These are phyloP conservation scores for Pichia heedii DNA, from an alignment of 805 yeast genomes.

Conservation along the genomic window DNA sequence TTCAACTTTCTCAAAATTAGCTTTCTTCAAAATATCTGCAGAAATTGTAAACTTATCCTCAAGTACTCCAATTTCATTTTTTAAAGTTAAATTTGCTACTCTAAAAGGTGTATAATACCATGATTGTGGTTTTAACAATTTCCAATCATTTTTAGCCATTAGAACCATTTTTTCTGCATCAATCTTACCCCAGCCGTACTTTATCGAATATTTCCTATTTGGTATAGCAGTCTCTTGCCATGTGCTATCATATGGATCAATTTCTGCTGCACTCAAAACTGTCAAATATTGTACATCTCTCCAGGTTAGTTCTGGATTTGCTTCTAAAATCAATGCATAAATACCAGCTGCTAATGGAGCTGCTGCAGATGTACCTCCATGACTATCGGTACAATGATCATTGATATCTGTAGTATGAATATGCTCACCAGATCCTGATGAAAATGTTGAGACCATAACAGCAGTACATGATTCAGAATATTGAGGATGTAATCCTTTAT, in stretches of 20 bases:
- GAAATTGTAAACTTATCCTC: slow-evolving; percentile 38
- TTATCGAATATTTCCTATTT: slow-evolving; percentile 66
- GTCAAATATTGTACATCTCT: slow-evolving; percentile 86
- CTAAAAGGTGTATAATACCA: slow-evolving; percentile 52
- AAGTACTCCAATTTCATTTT: slow-evolving; percentile 16
- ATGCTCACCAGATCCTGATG: slow-evolving; percentile 83
- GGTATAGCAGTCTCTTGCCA: slow-evolving; percentile 66
- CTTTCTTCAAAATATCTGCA: slow-evolving; percentile 37
- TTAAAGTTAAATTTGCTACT: slow-evolving; percentile 24
- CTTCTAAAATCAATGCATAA: slow-evolving; percentile 71
- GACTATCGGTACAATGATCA: slow-evolving; percentile 57
- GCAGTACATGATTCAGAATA: slow-evolving; percentile 94
- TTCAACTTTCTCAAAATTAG: slow-evolving; percentile 66
- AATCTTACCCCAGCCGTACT: slow-evolving; percentile 85
- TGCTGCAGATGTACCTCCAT: slow-evolving; percentile 98
- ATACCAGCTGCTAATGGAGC: slow-evolving; percentile 99
- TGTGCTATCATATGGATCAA: slow-evolving; percentile 55
- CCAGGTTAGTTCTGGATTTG: slow-evolving; percentile 88
- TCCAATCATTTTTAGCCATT: slow-evolving; percentile 64
- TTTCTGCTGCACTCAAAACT: slow-evolving; percentile 58
- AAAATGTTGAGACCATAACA: slow-evolving; percentile 85
- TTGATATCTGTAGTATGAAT: slow-evolving; percentile 82
- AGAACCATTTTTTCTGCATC: slow-evolving; percentile 74
- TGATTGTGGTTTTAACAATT: slow-evolving; percentile 79
- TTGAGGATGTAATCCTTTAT: slow-evolving; percentile 75